phyloP scores from a whole-genome alignment of 306 rosid genomes.

The Quercus mongolica region DNA sequence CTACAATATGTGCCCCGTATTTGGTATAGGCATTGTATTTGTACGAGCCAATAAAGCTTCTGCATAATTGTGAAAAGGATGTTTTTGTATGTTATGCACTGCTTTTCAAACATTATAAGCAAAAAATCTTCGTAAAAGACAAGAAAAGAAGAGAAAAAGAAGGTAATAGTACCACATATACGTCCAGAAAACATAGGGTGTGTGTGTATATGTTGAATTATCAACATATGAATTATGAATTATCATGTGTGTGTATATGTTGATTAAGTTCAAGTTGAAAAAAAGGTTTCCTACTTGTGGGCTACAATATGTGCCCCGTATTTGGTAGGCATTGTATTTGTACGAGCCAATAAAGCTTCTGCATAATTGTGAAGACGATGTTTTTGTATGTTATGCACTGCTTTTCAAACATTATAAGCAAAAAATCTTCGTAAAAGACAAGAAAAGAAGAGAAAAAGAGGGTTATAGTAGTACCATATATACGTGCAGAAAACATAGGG shows the following conservation, averaged over 20 bases:
- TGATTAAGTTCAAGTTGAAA: background rate
- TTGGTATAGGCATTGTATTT: conserved; percentile 14
- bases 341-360: conserved; percentile 22
- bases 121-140: background rate
- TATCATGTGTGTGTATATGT: conserved; percentile 4
- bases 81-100: background rate
- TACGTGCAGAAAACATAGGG: no score
- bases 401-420: background rate
- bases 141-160: background rate
- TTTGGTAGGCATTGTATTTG: conserved; percentile 14
- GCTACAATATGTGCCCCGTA: background rate
- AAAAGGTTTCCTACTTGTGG: conserved; percentile 9
- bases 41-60: conserved; percentile 22
- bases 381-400: background rate
- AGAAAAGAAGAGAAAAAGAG: background rate
- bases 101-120: background rate
- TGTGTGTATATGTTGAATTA: no score
- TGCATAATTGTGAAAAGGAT: conserved; percentile 19
- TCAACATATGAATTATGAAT: background rate
- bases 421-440: background rate
- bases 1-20: background rate
- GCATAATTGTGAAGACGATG: conserved; percentile 18
- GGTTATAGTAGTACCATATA: background rate
- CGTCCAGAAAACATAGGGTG: no score
- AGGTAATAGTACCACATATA: background rate